Evolutionary conservation across 345 rosid species (phyloP), one percentile per base, ranked within the genome.

Genomic region (Camelina laxa): DNA sequence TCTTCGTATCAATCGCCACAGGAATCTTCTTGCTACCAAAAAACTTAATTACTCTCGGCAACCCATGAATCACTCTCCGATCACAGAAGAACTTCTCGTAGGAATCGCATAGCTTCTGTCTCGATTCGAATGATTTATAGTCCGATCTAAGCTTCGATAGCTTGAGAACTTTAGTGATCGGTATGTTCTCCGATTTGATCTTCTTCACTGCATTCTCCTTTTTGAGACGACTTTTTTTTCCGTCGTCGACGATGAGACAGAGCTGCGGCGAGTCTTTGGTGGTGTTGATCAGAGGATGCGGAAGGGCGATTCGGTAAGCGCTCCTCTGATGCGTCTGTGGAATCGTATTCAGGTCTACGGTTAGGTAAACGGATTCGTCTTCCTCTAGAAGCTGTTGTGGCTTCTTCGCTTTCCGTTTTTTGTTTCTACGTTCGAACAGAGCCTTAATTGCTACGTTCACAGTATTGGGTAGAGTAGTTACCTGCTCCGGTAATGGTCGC

Each of bases 1-100:
- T 92, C 70, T 75, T 83, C 84, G 88, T 82, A 73, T 90, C 86
- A n/a, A 90, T 45, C 2, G 84, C 82, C 21, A 85, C 75, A 0
- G 93, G 96, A 68, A 85, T 81, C 90, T 82, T 90, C 85, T 85
- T 88, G 70, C 80, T 90, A 75, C 72, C 78, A 31, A 84, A 88
- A 35, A 90, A 88, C 7, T 84, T 88, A 16, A 47, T 8, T 11
- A 50, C 85, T 54, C 86, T 87, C n/a, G 93, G 96, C 71, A 90
- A 78, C 57, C 88, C 33, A 42, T 69, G 81, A 72, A 72, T 67
- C 53, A 78, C 51, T 9, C 81, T 72, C 51, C 63, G 10, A 19
- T 72, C 77, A 0, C 77, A 58, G 16, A 76, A 76, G 9, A 48
- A 48, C 53, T 0, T 48, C 4, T 48, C 69, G 60, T 78, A 65